phyloP scores from a whole-genome alignment of 2,329 filamentous ascomycete species.

The Coniochaeta sp. region DNA sequence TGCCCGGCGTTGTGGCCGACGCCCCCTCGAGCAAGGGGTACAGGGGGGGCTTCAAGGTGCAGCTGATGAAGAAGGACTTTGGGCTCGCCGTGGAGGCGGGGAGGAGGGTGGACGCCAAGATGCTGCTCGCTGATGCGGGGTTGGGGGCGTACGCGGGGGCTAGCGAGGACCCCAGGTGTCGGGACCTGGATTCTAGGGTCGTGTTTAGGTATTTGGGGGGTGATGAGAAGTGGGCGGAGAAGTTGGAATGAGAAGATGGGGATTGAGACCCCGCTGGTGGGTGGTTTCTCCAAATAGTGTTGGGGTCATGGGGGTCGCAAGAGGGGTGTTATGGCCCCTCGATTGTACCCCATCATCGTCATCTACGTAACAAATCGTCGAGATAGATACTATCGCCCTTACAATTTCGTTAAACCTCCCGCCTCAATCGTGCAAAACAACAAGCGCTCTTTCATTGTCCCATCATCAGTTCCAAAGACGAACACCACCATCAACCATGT shows the following conservation, averaged over 20 bases:
- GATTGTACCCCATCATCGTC: no score
- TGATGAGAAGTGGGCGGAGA: slow-evolving; percentile 5
- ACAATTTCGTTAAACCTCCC: no score
- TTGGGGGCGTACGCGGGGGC: slow-evolving; percentile 2
- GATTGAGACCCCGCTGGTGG: no score
- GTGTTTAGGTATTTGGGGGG: slow-evolving; percentile 6
- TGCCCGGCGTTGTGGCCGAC: slow-evolving; percentile 13
- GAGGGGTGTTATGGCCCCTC: no score
- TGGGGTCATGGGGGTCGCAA: no score
- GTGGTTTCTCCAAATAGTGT: no score
- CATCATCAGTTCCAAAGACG: no score
- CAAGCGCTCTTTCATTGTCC: no score
- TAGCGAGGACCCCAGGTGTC: slow-evolving; percentile 2
- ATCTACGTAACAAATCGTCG: no score
- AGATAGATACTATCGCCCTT: no score
- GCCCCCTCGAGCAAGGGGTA: slow-evolving; percentile 13
- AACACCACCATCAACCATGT: not conserved
- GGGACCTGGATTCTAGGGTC: slow-evolving; percentile 4
- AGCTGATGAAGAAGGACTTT: slow-evolving; percentile 47
- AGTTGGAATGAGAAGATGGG: no score
- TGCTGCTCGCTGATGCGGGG: not conserved
- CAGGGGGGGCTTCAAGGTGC: slow-evolving; percentile 44
- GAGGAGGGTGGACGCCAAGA: not conserved
- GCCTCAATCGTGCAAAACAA: no score
- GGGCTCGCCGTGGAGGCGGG: not conserved